Evolutionary conservation across 108 stramenopile genomes (phyloP).

Genomic region (Tribonema minus): DNA sequence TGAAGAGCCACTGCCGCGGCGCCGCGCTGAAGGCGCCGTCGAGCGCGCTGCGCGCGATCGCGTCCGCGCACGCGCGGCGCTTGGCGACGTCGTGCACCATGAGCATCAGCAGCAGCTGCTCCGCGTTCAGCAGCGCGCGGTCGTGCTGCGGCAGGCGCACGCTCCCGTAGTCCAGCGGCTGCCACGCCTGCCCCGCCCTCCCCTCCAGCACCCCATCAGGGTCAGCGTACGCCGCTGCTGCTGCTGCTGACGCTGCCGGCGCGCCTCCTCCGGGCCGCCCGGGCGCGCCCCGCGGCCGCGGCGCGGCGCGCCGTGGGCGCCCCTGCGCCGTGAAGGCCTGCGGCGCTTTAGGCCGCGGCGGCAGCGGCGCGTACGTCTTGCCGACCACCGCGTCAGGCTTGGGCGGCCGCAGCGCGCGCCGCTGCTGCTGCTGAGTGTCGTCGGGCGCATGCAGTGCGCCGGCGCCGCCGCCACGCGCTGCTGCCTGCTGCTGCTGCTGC

Average conservation of each 20-base stretch:
- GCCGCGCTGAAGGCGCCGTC: neutral
- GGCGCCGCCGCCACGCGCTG: too few relatives aligned
- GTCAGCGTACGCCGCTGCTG: neutral
- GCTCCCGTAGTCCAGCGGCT: neutral
- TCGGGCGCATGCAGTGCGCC: too few relatives aligned
- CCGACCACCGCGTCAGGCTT: too few relatives aligned
- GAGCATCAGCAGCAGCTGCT: constrained; percentile 14
- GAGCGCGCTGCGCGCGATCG: neutral
- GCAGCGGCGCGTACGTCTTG: too few relatives aligned
- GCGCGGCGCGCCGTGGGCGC: too few relatives aligned
- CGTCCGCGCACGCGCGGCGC: constrained; percentile 6
- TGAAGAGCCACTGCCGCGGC: constrained; percentile 21
- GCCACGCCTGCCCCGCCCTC: neutral
- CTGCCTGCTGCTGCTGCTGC: too few relatives aligned
- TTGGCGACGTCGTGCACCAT: constrained; percentile 6
- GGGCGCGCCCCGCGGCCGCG: neutral
- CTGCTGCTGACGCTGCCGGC: neutral
- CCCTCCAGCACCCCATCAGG: neutral
- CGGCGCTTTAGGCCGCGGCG: too few relatives aligned
- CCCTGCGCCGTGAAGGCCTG: too few relatives aligned
- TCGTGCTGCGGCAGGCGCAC: neutral
- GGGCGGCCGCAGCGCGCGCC: too few relatives aligned
- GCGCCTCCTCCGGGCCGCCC: neutral
- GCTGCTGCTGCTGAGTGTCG: too few relatives aligned
- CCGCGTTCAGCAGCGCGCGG: constrained; percentile 1